Percentiles rank a stretch among this genome's conserved stretches.
Evolutionary conservation across 805 yeast species (phyloP).

Genomic region (Spathaspora girioi): DNA sequence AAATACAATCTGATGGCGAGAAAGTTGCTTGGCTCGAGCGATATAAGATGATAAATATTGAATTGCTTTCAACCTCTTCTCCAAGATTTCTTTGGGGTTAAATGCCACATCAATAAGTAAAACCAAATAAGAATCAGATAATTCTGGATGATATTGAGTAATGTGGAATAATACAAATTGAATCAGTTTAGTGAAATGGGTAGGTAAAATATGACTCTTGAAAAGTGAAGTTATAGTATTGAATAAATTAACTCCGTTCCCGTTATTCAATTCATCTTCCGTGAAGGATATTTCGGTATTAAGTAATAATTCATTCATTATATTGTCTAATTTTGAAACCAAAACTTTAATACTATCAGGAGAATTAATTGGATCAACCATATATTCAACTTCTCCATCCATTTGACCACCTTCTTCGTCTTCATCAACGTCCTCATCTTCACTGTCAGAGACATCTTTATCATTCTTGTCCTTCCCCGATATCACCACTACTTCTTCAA

Average conservation of each 20-base stretch:
- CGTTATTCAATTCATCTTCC: conserved; percentile 48
- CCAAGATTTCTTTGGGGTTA: conserved; percentile 61
- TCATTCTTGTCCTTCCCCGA: conserved; percentile 47
- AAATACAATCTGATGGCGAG: conserved; percentile 70
- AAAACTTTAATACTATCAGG: conserved; percentile 49
- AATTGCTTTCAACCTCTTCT: conserved; percentile 80
- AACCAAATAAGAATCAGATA: conserved; percentile 81
- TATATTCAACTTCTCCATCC: conserved; percentile 43
- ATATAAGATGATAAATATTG: conserved; percentile 89
- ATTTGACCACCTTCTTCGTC: conserved; percentile 28
- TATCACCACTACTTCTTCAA: conserved; percentile 47
- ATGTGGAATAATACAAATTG: conserved; percentile 81
- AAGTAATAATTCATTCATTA: conserved; percentile 55
- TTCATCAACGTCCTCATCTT: conserved; percentile 43
- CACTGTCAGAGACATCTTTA: conserved; percentile 22
- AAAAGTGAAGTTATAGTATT: conserved; percentile 74
- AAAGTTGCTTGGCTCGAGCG: conserved; percentile 76
- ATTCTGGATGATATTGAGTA: conserved; percentile 76
- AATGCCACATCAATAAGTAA: conserved; percentile 80
- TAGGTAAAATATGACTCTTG: conserved; percentile 79
- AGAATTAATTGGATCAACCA: conserved; percentile 34
- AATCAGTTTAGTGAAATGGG: conserved; percentile 84
- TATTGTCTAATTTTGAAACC: conserved; percentile 67
- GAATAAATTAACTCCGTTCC: conserved; percentile 65
- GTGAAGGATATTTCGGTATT: conserved; percentile 49